Conservation (phyloP, 2,329 filamentous ascomycete genomes). For the Microascus cirrosus region DNA sequence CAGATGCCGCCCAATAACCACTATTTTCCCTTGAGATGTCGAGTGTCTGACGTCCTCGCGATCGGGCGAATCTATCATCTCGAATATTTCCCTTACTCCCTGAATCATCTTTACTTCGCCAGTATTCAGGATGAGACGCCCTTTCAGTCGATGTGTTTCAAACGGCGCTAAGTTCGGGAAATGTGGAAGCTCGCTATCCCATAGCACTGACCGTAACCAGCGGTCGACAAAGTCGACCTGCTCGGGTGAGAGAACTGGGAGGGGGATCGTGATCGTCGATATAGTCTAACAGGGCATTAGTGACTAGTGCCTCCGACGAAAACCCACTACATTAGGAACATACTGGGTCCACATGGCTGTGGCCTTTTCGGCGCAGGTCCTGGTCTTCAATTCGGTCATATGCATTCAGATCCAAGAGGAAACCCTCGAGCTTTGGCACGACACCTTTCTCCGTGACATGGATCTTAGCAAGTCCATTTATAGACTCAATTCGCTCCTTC, state of each 20-base stretch:
- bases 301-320: conserved; percentile 2
- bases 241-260: conserved; percentile 45
- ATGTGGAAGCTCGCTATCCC: conserved; percentile 58
- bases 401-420: conserved; percentile 81
- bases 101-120: conserved; percentile 70
- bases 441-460: conserved; percentile 70
- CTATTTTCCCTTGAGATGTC: conserved; percentile 40
- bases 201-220: conserved; percentile 76
- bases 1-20: conserved; percentile 51
- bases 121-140: conserved; percentile 54
- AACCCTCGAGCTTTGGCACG: conserved; percentile 73
- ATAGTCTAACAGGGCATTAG: conserved; percentile 50
- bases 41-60: conserved; percentile 12
- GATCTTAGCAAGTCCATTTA: conserved; percentile 82
- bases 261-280: conserved; percentile 63
- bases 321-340: conserved; percentile 14
- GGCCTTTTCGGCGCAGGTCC: conserved; percentile 63
- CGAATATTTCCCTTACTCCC: conserved; percentile 87
- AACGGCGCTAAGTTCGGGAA: conserved; percentile 32
- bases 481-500: conserved; percentile 61
- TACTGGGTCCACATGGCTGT: conserved; percentile 85
- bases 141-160: conserved; percentile 84
- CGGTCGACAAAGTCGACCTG: conserved; percentile 58
- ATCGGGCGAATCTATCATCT: conserved; percentile 59
- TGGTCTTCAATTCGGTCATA: conserved; percentile 74